Evolutionary conservation across 2,329 filamentous ascomycete species (phyloP).

Genomic region (Fusarium nygamai): DNA sequence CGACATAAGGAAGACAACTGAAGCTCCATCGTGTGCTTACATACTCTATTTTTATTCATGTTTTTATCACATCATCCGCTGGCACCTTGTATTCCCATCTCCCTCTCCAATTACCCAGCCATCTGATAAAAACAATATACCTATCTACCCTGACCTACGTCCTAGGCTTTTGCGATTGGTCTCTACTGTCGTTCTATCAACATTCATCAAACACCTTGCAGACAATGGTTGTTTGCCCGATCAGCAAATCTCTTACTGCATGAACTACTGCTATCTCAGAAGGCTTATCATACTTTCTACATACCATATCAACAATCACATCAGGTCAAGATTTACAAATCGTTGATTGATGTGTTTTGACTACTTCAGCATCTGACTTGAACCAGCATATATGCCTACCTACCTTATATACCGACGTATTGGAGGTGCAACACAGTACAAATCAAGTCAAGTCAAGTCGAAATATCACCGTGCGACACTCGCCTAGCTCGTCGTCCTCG

Average conservation of each 20-base stretch:
- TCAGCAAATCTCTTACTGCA: not conserved
- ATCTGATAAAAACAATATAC: not conserved
- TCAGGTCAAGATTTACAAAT: not conserved
- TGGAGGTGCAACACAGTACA: not conserved
- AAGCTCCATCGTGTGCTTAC: not conserved
- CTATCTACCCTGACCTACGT: not conserved
- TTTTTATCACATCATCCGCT: not conserved
- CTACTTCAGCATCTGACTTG: not conserved
- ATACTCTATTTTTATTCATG: not conserved
- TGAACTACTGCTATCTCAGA: not conserved
- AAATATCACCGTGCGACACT: not conserved
- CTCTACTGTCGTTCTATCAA: not conserved
- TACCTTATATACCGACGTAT: not conserved
- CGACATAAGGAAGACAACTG: not conserved
- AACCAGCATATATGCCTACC: not conserved
- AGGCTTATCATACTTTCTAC: not conserved
- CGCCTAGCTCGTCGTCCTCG: slow-evolving; percentile 1
- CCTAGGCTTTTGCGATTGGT: not conserved
- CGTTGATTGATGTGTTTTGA: slow-evolving; percentile 1
- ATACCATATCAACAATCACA: not conserved
- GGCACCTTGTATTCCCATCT: not conserved
- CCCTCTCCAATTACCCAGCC: not conserved
- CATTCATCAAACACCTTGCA: not conserved
- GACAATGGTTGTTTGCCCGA: not conserved
- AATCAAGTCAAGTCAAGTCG: not conserved